phyloP scores from a whole-genome alignment of 768 basidiomycete genomes.

The Filobasidium wieringae region DNA sequence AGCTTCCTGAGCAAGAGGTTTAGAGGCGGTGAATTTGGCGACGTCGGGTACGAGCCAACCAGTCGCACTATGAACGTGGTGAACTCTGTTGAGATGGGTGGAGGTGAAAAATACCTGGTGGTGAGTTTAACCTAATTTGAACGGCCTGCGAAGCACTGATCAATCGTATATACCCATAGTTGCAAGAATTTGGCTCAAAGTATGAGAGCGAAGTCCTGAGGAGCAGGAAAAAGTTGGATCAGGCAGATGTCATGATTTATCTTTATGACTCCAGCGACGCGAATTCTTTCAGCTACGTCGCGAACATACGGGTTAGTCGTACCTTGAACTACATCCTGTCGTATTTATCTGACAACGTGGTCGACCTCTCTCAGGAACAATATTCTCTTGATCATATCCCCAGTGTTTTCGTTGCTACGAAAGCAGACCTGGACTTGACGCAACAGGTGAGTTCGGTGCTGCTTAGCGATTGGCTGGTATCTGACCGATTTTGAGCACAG shows the following conservation, averaged over 20 bases:
- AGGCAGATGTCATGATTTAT: conserved; percentile 88
- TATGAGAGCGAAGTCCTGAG: conserved; percentile 85
- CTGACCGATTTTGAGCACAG: too few relatives aligned
- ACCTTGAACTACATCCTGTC: neutral
- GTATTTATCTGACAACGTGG: neutral
- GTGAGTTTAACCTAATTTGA: conserved; percentile 46
- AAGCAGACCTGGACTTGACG: conserved; percentile 92
- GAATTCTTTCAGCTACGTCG: conserved; percentile 97
- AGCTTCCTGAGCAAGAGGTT: conserved; percentile 78
- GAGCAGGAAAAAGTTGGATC: conserved; percentile 77
- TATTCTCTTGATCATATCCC: conserved; percentile 91
- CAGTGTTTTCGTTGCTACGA: conserved; percentile 94
- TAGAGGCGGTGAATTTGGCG: conserved; percentile 36
- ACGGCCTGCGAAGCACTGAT: neutral
- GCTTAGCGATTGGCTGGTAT: too few relatives aligned
- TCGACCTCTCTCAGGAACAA: conserved; percentile 59
- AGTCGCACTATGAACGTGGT: conserved; percentile 83
- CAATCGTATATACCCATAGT: conserved; percentile 41
- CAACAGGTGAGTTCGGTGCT: conserved; percentile 54
- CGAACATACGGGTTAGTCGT: conserved; percentile 71
- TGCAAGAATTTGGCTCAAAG: conserved; percentile 94
- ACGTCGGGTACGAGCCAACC: conserved; percentile 67
- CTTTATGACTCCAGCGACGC: conserved; percentile 97
- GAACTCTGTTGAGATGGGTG: conserved; percentile 85
- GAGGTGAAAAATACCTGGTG: conserved; percentile 89